Conservation (phyloP, 495 filamentous ascomycete species). For the Gamarada debralockiae region DNA sequence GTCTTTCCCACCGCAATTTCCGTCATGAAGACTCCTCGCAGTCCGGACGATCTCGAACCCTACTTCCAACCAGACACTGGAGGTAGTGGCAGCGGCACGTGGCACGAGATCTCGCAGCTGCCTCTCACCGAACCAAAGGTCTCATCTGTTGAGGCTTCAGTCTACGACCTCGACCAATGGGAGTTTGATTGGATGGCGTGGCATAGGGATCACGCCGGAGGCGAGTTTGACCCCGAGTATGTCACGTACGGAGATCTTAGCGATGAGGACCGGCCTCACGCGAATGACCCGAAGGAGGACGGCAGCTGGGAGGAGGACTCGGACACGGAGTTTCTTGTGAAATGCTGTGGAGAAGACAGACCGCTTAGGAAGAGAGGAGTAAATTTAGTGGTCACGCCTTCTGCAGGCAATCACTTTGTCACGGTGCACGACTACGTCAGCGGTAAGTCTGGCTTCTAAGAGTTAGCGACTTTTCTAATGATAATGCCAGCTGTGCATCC, state of each 20-base stretch:
- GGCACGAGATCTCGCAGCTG: conserved; percentile 20
- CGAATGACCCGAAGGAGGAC: conserved; percentile 7
- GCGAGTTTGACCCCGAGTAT: conserved; percentile 4
- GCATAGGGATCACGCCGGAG: conserved; percentile 6
- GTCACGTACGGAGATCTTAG: conserved; percentile 20
- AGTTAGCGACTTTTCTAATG: too few species aligned
- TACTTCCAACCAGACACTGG: conserved; percentile 14
- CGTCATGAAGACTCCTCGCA: conserved; percentile 17
- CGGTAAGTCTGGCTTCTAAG: too few species aligned
- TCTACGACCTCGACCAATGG: conserved; percentile 19
- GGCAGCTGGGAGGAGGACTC: conserved; percentile 15
- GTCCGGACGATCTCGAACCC: conserved; percentile 17
- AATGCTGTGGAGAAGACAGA: not conserved
- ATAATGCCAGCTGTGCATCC: too few species aligned
- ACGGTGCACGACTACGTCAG: too few species aligned
- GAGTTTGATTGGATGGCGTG: conserved; percentile 16
- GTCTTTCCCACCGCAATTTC: conserved; percentile 22
- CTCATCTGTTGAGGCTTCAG: conserved; percentile 17
- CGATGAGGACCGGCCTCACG: conserved; percentile 14
- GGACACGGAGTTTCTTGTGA: not conserved
- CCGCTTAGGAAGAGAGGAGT: not conserved
- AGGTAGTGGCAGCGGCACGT: conserved; percentile 9
- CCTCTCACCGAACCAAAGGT: conserved; percentile 23
- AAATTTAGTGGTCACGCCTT: too few species aligned
- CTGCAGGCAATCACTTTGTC: too few species aligned